Evolutionary conservation across 2,329 filamentous ascomycete species (phyloP).

Genomic region (Aspergillus chevalieri): DNA sequence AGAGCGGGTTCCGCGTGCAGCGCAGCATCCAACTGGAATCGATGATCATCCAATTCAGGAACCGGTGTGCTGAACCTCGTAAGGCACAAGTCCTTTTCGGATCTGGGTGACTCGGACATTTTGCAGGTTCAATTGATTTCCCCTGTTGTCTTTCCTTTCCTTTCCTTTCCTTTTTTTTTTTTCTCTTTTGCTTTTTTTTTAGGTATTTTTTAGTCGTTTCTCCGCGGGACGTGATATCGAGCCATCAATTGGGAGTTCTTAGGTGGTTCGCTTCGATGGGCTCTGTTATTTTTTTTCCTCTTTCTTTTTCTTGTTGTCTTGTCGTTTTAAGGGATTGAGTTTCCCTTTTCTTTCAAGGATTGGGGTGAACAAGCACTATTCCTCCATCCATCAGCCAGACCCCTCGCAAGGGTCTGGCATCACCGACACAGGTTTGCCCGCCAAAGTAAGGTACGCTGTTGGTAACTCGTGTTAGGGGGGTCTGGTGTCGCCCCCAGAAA

Average conservation of each 20-base stretch:
- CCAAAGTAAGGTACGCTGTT: conserved; percentile 24
- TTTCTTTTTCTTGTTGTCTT: background rate
- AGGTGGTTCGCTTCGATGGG: background rate
- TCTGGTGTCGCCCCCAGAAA: conserved; percentile 92
- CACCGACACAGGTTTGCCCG: conserved; percentile 30
- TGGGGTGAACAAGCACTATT: conserved; percentile 19
- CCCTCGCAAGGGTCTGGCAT: conserved; percentile 38
- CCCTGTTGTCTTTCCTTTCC: background rate
- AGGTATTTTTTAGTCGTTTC: conserved; percentile 2
- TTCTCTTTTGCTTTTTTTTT: background rate
- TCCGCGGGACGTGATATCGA: background rate
- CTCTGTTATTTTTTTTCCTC: background rate
- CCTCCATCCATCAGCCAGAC: conserved; percentile 39
- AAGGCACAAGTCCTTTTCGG: conserved; percentile 54
- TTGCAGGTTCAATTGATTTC: conserved; percentile 6
- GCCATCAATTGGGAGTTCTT: background rate
- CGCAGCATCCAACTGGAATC: conserved; percentile 43
- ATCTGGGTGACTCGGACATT: conserved; percentile 55
- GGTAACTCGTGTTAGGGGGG: conserved; percentile 76
- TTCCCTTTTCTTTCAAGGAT: conserved; percentile 6
- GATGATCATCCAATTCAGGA: conserved; percentile 76
- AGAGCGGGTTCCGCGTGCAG: conserved; percentile 29
- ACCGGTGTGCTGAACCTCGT: conserved; percentile 59
- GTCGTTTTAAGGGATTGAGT: conserved; percentile 9
- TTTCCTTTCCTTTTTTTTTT: background rate